Evolutionary conservation across 1,139 yeast species (phyloP).

Genomic region (Yamadazyma siamensis): DNA sequence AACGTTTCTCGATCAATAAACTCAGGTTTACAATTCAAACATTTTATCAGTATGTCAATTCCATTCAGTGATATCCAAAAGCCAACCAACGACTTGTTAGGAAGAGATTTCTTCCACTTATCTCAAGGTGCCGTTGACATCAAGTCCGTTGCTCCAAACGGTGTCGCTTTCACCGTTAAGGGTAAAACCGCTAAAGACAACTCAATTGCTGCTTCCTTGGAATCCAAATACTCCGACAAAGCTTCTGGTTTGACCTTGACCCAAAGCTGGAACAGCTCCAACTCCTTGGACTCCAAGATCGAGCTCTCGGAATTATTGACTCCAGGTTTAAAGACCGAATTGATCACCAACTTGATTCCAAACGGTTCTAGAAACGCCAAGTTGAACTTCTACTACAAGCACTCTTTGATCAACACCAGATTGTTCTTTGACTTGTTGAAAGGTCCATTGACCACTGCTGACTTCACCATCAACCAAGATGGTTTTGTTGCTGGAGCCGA

Average conservation of each 20-base stretch:
- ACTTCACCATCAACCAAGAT: constrained; percentile 90
- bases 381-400: constrained; percentile 87
- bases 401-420: constrained; percentile 91
- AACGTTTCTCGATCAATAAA: not conserved
- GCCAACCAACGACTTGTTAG: constrained; percentile 83
- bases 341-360: constrained; percentile 86
- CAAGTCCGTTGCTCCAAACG: constrained; percentile 93
- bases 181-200: constrained; percentile 86
- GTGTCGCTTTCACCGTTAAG: constrained; percentile 91
- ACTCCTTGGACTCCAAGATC: constrained; percentile 86
- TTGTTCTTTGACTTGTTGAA: constrained; percentile 92
- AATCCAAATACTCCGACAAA: constrained; percentile 92
- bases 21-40: not conserved
- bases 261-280: constrained; percentile 97
- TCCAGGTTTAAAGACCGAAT: constrained; percentile 93
- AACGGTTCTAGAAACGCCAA: constrained; percentile 86
- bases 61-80: constrained; percentile 89
- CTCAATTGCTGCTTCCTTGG: constrained; percentile 83
- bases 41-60: constrained; percentile 26
- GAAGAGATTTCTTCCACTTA: constrained; percentile 90
- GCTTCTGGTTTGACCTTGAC: constrained; percentile 89
- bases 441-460: constrained; percentile 95
- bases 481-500: constrained; percentile 98
- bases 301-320: constrained; percentile 90
- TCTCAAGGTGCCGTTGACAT: constrained; percentile 86